A percentile compares a stretch with the other conserved stretches of the same genome.
These are phyloP conservation scores for Jamesozyma lodderae DNA, from an alignment of 805 yeast species.

Conservation along the genomic window DNA sequence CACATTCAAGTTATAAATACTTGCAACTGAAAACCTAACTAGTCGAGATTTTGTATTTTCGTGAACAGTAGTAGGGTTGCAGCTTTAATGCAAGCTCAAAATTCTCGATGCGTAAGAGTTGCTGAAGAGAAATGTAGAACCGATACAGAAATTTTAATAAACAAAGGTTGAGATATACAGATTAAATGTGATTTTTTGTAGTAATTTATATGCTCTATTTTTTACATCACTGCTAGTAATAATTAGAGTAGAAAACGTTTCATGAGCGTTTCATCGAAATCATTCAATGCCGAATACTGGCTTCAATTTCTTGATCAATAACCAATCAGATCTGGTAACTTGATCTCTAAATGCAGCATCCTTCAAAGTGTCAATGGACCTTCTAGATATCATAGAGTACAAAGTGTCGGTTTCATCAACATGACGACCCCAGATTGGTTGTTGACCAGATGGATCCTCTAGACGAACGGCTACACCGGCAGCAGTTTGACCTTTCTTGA, in stretches of 20 bases:
- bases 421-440: slow-evolving; percentile 99
- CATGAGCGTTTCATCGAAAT: background rate
- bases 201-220: background rate
- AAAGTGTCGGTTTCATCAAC: slow-evolving; percentile 86
- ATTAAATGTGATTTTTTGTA: background rate
- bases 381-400: slow-evolving; percentile 85
- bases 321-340: slow-evolving; percentile 94
- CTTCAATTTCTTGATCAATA: slow-evolving; percentile 80
- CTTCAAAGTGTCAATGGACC: slow-evolving; percentile 91
- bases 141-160: slow-evolving; percentile 1
- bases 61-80: no score
- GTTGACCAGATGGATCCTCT: slow-evolving; percentile 84
- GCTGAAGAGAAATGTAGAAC: background rate
- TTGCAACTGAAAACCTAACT: no score
- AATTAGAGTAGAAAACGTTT: no score
- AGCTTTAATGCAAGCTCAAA: no score
- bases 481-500: slow-evolving; percentile 88
- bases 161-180: slow-evolving; percentile 2
- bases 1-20: no score
- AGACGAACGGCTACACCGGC: slow-evolving; percentile 99
- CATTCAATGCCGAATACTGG: slow-evolving; percentile 70
- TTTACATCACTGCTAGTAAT: background rate
- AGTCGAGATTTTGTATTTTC: no score
- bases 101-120: no score
- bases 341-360: slow-evolving; percentile 96